A percentile compares a stretch with the other conserved stretches of the same genome.
phyloP scores from a whole-genome alignment of 495 filamentous ascomycete genomes.

The Hypoxylon subgilvum region DNA sequence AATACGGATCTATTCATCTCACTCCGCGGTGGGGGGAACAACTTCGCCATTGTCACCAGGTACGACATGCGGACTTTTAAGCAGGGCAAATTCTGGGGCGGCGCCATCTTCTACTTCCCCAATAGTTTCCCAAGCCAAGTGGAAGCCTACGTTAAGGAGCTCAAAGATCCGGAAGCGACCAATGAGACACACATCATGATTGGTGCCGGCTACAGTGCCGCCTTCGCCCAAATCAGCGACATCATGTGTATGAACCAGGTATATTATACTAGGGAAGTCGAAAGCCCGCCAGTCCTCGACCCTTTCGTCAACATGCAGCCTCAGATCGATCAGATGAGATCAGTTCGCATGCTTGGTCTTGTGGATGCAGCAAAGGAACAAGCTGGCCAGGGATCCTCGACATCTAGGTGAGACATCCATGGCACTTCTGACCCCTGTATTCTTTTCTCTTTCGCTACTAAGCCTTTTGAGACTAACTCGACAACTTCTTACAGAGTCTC shows the following conservation, averaged over 20 bases:
- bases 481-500: not conserved
- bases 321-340: slow-evolving; percentile 7
- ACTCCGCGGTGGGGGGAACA: no score
- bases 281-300: slow-evolving; percentile 11
- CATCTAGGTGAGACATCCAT: no score
- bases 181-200: not conserved
- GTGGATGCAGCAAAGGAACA: not conserved
- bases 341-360: not conserved
- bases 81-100: no score
- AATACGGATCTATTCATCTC: no score
- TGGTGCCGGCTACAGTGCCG: not conserved
- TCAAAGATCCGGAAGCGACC: not conserved
- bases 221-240: not conserved
- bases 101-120: no score
- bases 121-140: not conserved
- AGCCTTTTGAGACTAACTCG: no score
- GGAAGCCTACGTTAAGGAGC: not conserved
- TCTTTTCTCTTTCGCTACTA: no score
- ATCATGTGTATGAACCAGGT: slow-evolving; percentile 14
- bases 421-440: no score
- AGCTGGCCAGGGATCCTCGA: not conserved
- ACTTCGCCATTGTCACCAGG: no score
- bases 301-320: slow-evolving; percentile 16
- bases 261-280: slow-evolving; percentile 16
- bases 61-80: no score